Conservation (phyloP, 306 rosid species). For the Benincasa hispida region DNA sequence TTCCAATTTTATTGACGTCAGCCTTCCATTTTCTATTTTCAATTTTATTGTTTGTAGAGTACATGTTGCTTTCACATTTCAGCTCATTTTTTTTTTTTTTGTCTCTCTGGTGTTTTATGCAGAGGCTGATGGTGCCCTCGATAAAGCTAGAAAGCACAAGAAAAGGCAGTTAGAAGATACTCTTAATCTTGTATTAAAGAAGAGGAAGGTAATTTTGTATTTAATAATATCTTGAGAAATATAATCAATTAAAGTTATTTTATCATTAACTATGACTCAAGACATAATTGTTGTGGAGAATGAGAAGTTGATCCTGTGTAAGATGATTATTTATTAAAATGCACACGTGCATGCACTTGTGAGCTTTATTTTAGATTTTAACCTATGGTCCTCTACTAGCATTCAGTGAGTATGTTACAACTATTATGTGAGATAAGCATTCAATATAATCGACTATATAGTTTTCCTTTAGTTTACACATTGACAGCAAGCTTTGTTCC, state of each 20-base stretch:
- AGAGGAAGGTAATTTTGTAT: conserved; percentile 57
- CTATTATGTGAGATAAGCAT: not conserved
- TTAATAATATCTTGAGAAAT: not conserved
- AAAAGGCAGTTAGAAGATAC: conserved; percentile 95
- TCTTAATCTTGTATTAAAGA: conserved; percentile 79
- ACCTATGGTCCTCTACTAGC: not conserved
- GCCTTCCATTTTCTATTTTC: not conserved
- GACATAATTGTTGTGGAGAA: not conserved
- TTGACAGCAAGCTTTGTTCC: not conserved
- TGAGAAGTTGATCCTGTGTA: not conserved
- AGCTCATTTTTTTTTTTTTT: not conserved
- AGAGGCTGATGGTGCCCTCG: conserved; percentile 99
- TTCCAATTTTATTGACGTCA: not conserved
- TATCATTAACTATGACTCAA: not conserved
- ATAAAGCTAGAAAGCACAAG: conserved; percentile 98
- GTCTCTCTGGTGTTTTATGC: conserved; percentile 17
- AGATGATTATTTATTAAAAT: not conserved
- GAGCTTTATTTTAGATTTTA: not conserved
- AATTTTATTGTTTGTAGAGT: not conserved
- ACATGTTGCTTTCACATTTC: not conserved
- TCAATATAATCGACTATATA: not conserved
- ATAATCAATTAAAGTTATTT: not conserved
- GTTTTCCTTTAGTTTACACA: not conserved
- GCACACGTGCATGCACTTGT: not conserved
- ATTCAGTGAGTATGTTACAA: not conserved